These are phyloP conservation scores for Talaromyces pinophilus DNA, from an alignment of 2,329 filamentous ascomycete species.

Conservation along the genomic window DNA sequence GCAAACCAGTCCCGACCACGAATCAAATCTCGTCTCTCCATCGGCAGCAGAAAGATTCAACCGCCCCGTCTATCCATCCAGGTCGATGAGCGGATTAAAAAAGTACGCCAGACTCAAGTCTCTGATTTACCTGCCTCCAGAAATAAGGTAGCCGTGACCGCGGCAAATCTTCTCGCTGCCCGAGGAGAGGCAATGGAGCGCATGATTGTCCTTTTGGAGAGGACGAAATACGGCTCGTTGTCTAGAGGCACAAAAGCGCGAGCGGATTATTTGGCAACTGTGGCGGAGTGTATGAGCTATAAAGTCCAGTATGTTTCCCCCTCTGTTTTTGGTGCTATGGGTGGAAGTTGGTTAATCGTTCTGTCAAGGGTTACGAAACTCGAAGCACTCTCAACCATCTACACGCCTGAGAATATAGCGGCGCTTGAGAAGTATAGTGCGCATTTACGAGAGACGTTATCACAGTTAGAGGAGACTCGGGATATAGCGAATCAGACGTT, in stretches of 20 bases:
- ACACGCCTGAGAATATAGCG: constrained; percentile 40
- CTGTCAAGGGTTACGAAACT: constrained; percentile 38
- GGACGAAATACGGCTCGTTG: constrained; percentile 42
- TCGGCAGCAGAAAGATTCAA: constrained; percentile 14
- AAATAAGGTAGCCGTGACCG: constrained; percentile 38
- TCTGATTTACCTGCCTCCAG: constrained; percentile 37
- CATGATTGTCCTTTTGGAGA: constrained; percentile 43
- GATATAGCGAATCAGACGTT: constrained; percentile 35
- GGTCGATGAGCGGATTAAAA: constrained; percentile 32
- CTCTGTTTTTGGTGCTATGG: background rate
- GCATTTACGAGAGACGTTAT: constrained; percentile 35
- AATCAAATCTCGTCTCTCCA: constrained; percentile 13
- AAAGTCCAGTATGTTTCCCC: constrained; percentile 38
- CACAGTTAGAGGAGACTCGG: constrained; percentile 30
- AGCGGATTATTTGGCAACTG: constrained; percentile 42
- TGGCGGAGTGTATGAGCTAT: constrained; percentile 41
- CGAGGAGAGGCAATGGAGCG: constrained; percentile 40
- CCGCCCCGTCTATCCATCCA: constrained; percentile 31
- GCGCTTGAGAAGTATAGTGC: constrained; percentile 38
- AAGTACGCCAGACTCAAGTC: constrained; percentile 36
- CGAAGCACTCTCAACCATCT: constrained; percentile 39
- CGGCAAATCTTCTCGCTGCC: constrained; percentile 36
- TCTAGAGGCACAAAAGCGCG: constrained; percentile 40
- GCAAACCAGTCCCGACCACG: constrained; percentile 25
- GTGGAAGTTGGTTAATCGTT: background rate